Evolutionary conservation across 768 basidiomycete species (phyloP), one percentile per base, ranked within the genome.

Genomic region (Pleurotus salmoneostramineus): DNA sequence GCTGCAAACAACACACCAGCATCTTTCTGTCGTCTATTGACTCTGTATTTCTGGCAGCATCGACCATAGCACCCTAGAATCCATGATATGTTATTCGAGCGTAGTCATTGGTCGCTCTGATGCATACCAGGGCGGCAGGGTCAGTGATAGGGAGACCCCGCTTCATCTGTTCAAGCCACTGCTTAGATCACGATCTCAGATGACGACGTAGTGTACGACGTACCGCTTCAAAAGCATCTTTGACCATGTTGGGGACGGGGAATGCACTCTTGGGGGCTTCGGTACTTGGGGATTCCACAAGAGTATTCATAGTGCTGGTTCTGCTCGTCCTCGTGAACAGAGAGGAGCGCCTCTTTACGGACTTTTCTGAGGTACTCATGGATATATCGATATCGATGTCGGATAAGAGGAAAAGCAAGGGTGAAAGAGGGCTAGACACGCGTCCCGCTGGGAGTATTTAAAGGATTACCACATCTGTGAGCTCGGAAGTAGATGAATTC

Each of bases 21-120:
- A 91, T 77, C 69, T 91, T 88, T 54, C 91, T 79, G 65, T 94
- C 91, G 70, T 94, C 88, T 17, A 92, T 72, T 6, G 82, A 74
- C 50, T 84, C 83, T 8, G 74, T 72, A 65, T 92, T 79, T 36
- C 74, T 74, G 43, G 91, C 64, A 1, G 75, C 69, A 65, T 93
- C 89, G n/a, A 88, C 69, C 6, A 83, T 69, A 3, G 86, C 75
- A 4, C 82, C 68, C 89, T 91, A 49, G 10, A 15, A 15, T 45
- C 2, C 4, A 45, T 6, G 4, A 14, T 6, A 45, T 11, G 44
- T 11, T 17, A 45, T 6, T 17, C n/a, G 40, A 42, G 40, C n/a
- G 8, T 3, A 2, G 17, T 3, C 8, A 45, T n/a, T 17, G 10
- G 44, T 3, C 2, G 12, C 10, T 31, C 31, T 31, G 2, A 11